Evolutionary conservation across 371 early-diverging fungal species (phyloP).

Genomic region (Actinomortierella ambigua): DNA sequence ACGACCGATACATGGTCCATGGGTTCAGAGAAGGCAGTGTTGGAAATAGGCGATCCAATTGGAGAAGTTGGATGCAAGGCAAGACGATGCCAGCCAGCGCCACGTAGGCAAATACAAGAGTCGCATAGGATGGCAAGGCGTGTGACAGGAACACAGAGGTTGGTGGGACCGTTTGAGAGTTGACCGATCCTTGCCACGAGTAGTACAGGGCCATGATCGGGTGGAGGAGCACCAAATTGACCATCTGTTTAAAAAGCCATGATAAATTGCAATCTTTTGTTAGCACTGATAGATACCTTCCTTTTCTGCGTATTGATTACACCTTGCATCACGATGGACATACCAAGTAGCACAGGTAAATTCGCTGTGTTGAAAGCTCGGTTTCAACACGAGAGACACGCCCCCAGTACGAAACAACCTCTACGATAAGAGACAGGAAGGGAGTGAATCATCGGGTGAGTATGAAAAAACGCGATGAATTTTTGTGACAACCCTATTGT

Average conservation of each 20-base stretch:
- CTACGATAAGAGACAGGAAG: too few relatives aligned
- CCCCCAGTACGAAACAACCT: conserved; percentile 12
- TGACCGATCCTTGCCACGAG: conserved; percentile 23
- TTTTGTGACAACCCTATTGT: too few relatives aligned
- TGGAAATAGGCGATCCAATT: conserved; percentile 19
- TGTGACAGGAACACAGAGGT: conserved; percentile 15
- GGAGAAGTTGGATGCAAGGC: conserved; percentile 19
- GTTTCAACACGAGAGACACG: conserved; percentile 18
- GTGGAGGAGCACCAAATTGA: conserved; percentile 18
- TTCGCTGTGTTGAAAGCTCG: conserved; percentile 18
- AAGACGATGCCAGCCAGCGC: conserved; percentile 14
- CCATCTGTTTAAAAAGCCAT: conserved; percentile 3
- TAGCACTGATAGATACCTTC: neutral
- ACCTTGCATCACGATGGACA: neutral
- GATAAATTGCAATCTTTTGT: neutral
- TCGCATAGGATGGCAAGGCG: conserved; percentile 36
- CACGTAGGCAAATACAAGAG: conserved; percentile 20
- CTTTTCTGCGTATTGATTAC: neutral
- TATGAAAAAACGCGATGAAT: too few relatives aligned
- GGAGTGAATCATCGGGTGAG: too few relatives aligned
- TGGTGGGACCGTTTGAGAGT: neutral
- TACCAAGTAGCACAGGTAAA: conserved; percentile 19
- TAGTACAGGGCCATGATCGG: conserved; percentile 11
- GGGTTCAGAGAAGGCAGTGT: conserved; percentile 12
- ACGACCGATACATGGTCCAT: too few relatives aligned